These are phyloP conservation scores for Detonula confervacea DNA, from an alignment of 352 stramenopile genomes.

Conservation along the genomic window DNA sequence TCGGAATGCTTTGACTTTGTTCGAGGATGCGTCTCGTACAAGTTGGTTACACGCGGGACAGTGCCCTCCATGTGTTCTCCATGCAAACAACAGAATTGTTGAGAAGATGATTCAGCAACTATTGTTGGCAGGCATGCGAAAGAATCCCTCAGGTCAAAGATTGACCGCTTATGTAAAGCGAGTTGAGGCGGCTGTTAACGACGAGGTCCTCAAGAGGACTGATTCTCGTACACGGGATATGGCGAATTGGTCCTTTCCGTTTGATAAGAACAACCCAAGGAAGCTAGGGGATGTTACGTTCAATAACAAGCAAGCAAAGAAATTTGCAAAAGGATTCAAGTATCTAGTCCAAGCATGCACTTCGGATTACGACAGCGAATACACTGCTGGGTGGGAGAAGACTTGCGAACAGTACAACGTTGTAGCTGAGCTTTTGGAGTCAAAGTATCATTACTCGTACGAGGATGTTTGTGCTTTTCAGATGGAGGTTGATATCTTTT, in stretches of 20 bases:
- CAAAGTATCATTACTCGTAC: background rate
- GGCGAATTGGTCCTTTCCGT: background rate
- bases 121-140: background rate
- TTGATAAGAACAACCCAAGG: background rate
- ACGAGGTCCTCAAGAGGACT: background rate
- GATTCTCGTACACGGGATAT: background rate
- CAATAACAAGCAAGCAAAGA: background rate
- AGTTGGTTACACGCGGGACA: background rate
- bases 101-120: background rate
- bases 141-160: background rate
- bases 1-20: background rate
- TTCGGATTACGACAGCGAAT: background rate
- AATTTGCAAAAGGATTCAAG: conserved; percentile 1
- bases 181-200: background rate
- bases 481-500: background rate
- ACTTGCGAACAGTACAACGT: background rate
- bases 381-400: background rate
- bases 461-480: background rate
- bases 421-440: background rate
- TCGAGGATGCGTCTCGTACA: background rate
- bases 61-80: background rate
- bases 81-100: too few relatives aligned
- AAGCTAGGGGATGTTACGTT: background rate
- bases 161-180: background rate
- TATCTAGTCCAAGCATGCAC: background rate